phyloP scores from a whole-genome alignment of 495 filamentous ascomycete genomes.

The Ascodesmis nigricans region DNA sequence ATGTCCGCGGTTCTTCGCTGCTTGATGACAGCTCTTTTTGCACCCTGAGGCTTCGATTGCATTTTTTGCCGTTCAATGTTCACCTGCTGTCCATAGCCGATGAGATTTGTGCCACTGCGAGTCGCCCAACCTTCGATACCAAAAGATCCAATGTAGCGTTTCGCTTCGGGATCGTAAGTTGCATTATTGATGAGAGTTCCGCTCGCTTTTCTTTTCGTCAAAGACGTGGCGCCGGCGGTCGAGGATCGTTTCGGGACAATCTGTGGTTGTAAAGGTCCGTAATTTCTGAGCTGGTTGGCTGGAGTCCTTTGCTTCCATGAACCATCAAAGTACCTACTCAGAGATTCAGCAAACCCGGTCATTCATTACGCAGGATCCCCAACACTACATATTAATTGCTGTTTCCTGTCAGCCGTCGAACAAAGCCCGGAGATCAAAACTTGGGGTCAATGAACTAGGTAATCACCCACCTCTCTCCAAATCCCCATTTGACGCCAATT shows the following conservation, averaged over 20 bases:
- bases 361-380: conserved; percentile 1
- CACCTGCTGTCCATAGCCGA: conserved; percentile 57
- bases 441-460: not conserved
- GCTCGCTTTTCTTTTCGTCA: conserved; percentile 1
- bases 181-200: conserved; percentile 1
- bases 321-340: conserved; percentile 82
- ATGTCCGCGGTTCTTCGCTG: conserved; percentile 47
- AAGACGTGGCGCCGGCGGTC: not conserved
- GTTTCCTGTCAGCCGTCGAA: not conserved
- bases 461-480: conserved; percentile 24
- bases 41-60: conserved; percentile 28
- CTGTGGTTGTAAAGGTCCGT: conserved; percentile 1
- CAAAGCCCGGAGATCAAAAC: not conserved
- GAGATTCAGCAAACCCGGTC: not conserved
- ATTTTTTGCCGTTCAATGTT: conserved; percentile 72
- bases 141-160: conserved; percentile 74
- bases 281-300: not conserved
- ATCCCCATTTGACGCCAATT: conserved; percentile 23
- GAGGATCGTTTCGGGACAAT: not conserved
- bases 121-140: conserved; percentile 85
- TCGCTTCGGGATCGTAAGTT: conserved; percentile 17
- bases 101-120: conserved; percentile 47
- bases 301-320: conserved; percentile 46
- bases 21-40: conserved; percentile 22
- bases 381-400: conserved; percentile 28